Evolutionary conservation across 2,329 filamentous ascomycete genomes (phyloP), one percentile per base, ranked within the genome.

Genomic region (Diaporthe longicolla): DNA sequence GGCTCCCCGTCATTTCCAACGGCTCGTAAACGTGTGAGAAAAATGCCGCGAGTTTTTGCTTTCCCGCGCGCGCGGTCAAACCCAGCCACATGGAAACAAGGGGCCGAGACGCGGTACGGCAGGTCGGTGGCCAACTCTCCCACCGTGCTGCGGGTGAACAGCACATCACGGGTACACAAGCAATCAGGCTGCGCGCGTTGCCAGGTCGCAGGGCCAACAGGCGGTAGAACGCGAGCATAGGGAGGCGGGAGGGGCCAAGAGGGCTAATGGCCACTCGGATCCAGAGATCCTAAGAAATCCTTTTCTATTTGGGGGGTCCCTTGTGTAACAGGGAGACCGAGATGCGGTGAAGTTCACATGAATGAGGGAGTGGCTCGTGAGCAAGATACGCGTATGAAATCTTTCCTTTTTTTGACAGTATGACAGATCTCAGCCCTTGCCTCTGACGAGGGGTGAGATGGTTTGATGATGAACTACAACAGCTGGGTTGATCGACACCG

Each of bases 161-260:
- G 32, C 63, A 24, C 63, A 54, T 54, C 48, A 68, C 63, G n/a
- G 63, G 63, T 4, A 40, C 63, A 68, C 63, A 68, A 68, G 63
- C 63, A 68, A 21, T 3, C 32, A 40, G 63, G 63, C 63, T 40
- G 63, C 48, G 21, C 19, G 48, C 63, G 29, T 68, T 35, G 63
- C 63, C 32, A 52, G n/a, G 6, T 21, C 43, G 32, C 48, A 54
- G 63, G 32, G 29, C 29, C 19, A n/a, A 54, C 32, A 26, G 63
- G 63, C 48, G 29, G 63, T 40, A 68, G 48, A 54, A 54, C 63
- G n/a, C 37, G 63, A 26, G 32, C 15, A 19, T 26, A n/a, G 63
- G 29, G 32, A 54, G 29, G 4, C 48, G 48, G 48, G 21, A 50
- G 45, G 32, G n/a, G 15, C 7, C 7, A 66, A 48, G 45, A 21